Evolutionary conservation across 1,139 yeast genomes (phyloP).

Genomic region (Schwanniomyces etchellsii): DNA sequence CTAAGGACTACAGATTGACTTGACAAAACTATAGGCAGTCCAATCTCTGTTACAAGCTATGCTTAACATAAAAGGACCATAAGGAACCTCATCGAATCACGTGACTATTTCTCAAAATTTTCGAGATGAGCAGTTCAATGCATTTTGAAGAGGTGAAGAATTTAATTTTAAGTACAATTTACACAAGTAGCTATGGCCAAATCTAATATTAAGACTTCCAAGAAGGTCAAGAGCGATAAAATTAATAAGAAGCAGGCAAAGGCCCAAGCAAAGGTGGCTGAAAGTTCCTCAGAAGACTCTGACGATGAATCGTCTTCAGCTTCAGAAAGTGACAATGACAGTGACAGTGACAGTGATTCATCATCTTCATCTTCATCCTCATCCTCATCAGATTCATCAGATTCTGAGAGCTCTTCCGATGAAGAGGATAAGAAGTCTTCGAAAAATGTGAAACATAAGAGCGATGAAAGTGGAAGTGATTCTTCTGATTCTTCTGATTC

Average conservation of each 20-base stretch:
- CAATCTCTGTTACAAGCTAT: too few relatives aligned
- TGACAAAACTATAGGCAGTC: too few relatives aligned
- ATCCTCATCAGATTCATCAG: too few relatives aligned
- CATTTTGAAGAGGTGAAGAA: background rate
- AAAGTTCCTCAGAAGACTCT: background rate
- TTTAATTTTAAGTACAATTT: background rate
- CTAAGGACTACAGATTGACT: too few relatives aligned
- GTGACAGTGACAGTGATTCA: too few relatives aligned
- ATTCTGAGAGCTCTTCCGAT: too few relatives aligned
- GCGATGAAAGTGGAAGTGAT: too few relatives aligned
- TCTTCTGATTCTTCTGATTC: conserved; percentile 7
- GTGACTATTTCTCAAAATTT: background rate
- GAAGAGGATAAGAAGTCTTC: conserved; percentile 4
- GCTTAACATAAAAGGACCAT: too few relatives aligned
- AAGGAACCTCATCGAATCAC: too few relatives aligned
- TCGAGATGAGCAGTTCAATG: background rate
- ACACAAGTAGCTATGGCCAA: conserved; percentile 1
- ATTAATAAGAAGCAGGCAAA: conserved; percentile 1
- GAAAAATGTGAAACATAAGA: conserved; percentile 13
- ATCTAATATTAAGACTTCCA: background rate
- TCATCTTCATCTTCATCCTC: too few relatives aligned
- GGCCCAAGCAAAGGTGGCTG: background rate
- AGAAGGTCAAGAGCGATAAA: conserved; percentile 1
- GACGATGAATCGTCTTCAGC: background rate
- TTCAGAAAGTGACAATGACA: too few relatives aligned